A percentile compares a stretch with the other conserved stretches of the same genome.
These are phyloP conservation scores for Rhinocladiella similis DNA, from an alignment of 2,329 filamentous ascomycete genomes.

Conservation along the genomic window DNA sequence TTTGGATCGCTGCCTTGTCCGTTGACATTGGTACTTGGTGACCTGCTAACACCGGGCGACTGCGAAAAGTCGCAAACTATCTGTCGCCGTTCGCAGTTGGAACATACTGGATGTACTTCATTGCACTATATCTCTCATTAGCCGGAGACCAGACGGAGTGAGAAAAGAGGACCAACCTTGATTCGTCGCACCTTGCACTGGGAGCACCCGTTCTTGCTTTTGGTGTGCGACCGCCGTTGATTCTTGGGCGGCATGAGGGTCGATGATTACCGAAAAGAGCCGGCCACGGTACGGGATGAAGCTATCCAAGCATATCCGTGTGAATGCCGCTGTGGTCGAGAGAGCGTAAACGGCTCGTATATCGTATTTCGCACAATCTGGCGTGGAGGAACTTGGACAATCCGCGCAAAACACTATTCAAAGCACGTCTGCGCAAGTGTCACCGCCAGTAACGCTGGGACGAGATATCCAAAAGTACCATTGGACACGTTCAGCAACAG, in stretches of 20 bases:
- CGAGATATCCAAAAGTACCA: neutral
- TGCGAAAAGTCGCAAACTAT: slow-evolving; percentile 37
- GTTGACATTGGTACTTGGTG: slow-evolving; percentile 14
- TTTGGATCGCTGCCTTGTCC: neutral
- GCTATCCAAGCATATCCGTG: no score
- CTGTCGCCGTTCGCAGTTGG: slow-evolving; percentile 39
- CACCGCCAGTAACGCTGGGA: no score
- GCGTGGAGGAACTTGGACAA: no score
- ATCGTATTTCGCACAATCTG: no score
- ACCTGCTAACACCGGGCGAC: slow-evolving; percentile 21
- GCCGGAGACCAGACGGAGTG: neutral
- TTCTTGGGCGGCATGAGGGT: slow-evolving; percentile 30
- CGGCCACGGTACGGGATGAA: neutral
- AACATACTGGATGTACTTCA: slow-evolving; percentile 38
- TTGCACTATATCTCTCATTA: slow-evolving; percentile 35
- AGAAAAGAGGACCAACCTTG: slow-evolving; percentile 32
- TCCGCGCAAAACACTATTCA: no score
- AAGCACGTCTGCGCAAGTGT: no score
- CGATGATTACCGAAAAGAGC: neutral
- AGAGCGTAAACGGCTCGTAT: no score
- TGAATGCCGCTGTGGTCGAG: no score
- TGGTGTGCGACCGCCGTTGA: slow-evolving; percentile 36
- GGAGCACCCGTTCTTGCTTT: slow-evolving; percentile 41
- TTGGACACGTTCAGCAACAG: no score
- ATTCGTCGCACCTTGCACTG: slow-evolving; percentile 42